Conservation (phyloP, 257 asterid genomes). For the Petrea volubilis region DNA sequence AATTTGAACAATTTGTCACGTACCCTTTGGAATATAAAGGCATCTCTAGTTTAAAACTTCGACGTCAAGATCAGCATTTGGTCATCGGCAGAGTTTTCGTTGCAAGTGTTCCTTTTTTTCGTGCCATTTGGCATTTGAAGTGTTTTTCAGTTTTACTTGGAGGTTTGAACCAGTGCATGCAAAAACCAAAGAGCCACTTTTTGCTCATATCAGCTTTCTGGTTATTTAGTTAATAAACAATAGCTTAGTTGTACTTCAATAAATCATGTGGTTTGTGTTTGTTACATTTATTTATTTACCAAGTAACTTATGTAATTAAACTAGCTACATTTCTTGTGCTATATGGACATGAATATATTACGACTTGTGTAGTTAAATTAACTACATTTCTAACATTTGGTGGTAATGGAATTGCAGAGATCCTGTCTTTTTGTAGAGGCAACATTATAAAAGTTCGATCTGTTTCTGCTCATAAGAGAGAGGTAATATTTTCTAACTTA, state of each 20-base stretch:
- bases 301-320: not conserved
- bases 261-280: not conserved
- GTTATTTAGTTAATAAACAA: slow-evolving; percentile 7
- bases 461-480: not conserved
- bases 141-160: not conserved
- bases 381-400: not conserved
- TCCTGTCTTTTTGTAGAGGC: slow-evolving; percentile 10
- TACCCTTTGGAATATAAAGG: slow-evolving; percentile 46
- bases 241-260: not conserved
- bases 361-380: not conserved
- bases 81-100: slow-evolving; percentile 28
- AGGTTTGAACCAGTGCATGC: slow-evolving; percentile 20
- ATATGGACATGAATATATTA: not conserved
- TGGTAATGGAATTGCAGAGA: slow-evolving; percentile 32
- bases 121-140: slow-evolving; percentile 54
- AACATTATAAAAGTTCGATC: not conserved
- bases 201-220: slow-evolving; percentile 24
- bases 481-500: slow-evolving; percentile 5
- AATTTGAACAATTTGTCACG: slow-evolving; percentile 32
- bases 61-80: slow-evolving; percentile 20
- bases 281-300: not conserved
- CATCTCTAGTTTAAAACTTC: slow-evolving; percentile 33
- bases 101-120: not conserved
- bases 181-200: not conserved
- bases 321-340: not conserved